A percentile compares a stretch with the other conserved stretches of the same genome.
Conservation (phyloP, 2,329 filamentous ascomycete genomes). For the Tolypocladium ophioglossoides region DNA sequence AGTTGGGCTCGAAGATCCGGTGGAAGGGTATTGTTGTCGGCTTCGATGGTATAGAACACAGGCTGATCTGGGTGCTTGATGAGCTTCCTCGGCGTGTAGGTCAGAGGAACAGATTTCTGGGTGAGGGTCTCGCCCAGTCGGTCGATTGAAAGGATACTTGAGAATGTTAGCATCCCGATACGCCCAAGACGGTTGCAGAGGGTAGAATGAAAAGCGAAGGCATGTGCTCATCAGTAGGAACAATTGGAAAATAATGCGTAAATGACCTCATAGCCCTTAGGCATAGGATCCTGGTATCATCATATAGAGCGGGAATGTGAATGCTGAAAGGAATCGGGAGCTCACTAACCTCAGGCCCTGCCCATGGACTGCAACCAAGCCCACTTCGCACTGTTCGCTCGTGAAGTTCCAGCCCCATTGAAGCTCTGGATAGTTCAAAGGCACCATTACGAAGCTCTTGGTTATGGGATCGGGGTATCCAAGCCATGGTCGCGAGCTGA, state of each 20-base stretch:
- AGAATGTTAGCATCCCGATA: neutral
- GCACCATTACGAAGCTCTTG: constrained; percentile 83
- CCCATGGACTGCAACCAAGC: constrained; percentile 87
- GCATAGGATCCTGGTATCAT: constrained; percentile 57
- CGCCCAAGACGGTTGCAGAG: neutral
- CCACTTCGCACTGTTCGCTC: constrained; percentile 86
- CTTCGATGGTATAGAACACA: constrained; percentile 87
- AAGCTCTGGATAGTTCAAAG: constrained; percentile 75
- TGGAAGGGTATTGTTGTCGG: constrained; percentile 84
- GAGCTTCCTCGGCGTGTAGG: constrained; percentile 83
- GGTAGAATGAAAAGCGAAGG: constrained; percentile 6
- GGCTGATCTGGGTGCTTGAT: constrained; percentile 79
- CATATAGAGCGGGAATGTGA: constrained; percentile 27
- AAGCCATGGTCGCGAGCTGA: constrained; percentile 93
- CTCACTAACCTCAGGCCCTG: constrained; percentile 68
- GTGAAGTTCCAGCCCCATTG: constrained; percentile 97
- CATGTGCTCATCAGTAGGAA: constrained; percentile 75
- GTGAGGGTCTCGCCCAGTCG: constrained; percentile 77
- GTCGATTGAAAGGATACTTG: constrained; percentile 81
- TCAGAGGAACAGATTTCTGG: constrained; percentile 74
- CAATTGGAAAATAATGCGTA: constrained; percentile 66
- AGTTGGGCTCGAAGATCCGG: constrained; percentile 67
- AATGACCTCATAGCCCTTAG: constrained; percentile 42
- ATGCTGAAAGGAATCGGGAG: constrained; percentile 1
- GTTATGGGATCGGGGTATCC: constrained; percentile 85